Evolutionary conservation across 2,329 filamentous ascomycete species (phyloP).

Genomic region (Chaetomiaceae sp.): DNA sequence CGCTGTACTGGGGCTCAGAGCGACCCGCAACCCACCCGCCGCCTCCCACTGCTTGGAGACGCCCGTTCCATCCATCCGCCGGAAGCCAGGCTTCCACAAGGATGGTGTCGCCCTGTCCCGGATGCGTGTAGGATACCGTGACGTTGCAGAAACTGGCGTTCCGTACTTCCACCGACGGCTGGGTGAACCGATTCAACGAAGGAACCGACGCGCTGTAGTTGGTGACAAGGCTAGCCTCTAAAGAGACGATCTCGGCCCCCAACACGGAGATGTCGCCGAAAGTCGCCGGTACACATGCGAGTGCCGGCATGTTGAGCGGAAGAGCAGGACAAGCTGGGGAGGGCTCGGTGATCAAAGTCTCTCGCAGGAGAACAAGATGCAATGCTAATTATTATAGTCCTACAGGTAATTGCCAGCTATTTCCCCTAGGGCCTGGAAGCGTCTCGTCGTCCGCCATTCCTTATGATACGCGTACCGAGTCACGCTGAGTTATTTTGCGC

Average conservation of each 20-base stretch:
- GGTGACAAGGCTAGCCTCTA: constrained; percentile 16
- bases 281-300: background rate
- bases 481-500: too few relatives aligned
- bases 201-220: constrained; percentile 18
- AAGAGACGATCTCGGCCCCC: constrained; percentile 16
- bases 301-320: too few relatives aligned
- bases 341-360: too few relatives aligned
- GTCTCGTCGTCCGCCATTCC: too few relatives aligned
- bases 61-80: constrained; percentile 32
- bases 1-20: constrained; percentile 7
- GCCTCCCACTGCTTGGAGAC: constrained; percentile 37
- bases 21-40: constrained; percentile 32
- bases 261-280: constrained; percentile 7
- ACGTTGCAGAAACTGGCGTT: constrained; percentile 38
- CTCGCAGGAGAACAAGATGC: too few relatives aligned
- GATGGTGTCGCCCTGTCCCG: constrained; percentile 37
- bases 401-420: too few relatives aligned
- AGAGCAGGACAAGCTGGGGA: too few relatives aligned
- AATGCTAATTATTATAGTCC: too few relatives aligned
- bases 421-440: too few relatives aligned
- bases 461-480: too few relatives aligned
- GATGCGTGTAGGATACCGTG: constrained; percentile 40
- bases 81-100: constrained; percentile 36
- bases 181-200: background rate
- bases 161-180: constrained; percentile 15